A percentile compares a stretch with the other conserved stretches of the same genome.
Conservation (phyloP, 2,329 filamentous ascomycete species). For the Didymella pinodella region DNA sequence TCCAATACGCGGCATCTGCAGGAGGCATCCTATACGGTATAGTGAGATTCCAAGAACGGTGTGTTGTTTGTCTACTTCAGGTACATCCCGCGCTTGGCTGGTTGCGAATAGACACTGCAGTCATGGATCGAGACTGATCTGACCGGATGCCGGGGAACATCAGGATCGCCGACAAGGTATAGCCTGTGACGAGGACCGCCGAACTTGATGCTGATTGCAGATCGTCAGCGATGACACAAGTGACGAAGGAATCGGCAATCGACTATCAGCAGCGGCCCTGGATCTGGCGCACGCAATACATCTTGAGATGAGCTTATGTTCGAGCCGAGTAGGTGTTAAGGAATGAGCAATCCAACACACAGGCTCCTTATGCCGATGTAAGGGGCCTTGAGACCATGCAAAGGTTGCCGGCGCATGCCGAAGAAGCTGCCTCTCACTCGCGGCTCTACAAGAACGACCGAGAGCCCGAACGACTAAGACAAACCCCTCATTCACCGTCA, state of each 20-base stretch:
- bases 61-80: slow-evolving; percentile 13
- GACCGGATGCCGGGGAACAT: slow-evolving; percentile 4
- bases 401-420: not conserved
- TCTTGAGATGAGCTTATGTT: not conserved
- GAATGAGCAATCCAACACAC: not conserved
- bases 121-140: slow-evolving; percentile 12
- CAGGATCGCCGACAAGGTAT: slow-evolving; percentile 20
- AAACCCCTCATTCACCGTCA: not conserved
- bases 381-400: slow-evolving; percentile 1
- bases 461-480: not conserved
- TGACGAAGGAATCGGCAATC: not conserved
- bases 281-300: not conserved
- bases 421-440: slow-evolving; percentile 1
- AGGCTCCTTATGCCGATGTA: slow-evolving; percentile 6
- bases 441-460: slow-evolving; percentile 1
- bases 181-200: not conserved
- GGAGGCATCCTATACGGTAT: slow-evolving; percentile 26
- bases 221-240: slow-evolving; percentile 7
- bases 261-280: not conserved
- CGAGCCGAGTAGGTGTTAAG: not conserved
- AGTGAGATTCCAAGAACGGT: slow-evolving; percentile 20
- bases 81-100: slow-evolving; percentile 3
- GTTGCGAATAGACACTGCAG: slow-evolving; percentile 5
- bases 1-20: slow-evolving; percentile 32
- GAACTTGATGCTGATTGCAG: slow-evolving; percentile 11